Percentiles rank a stretch among this genome's conserved stretches.
phyloP scores from a whole-genome alignment of 1,284 basidiomycete genomes.

The Vanrija sp. region DNA sequence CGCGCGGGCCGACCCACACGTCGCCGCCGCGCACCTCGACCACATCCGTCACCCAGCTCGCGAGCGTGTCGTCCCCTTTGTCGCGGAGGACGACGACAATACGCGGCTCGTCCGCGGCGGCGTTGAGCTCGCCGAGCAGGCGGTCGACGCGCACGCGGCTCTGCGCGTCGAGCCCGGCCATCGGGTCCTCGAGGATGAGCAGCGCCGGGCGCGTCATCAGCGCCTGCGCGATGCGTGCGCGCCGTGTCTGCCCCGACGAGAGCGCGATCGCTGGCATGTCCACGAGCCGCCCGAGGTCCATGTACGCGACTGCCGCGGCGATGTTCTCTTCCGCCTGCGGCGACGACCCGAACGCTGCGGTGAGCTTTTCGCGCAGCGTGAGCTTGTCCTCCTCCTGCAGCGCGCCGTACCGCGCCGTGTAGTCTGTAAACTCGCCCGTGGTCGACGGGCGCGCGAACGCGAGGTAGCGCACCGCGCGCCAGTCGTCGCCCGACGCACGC shows the following conservation, averaged over 20 bases:
- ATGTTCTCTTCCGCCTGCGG: conserved; percentile 52
- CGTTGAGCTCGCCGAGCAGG: conserved; percentile 43
- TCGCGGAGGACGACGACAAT: conserved; percentile 75
- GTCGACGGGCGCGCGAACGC: conserved; percentile 67
- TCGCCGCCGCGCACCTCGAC: conserved; percentile 57
- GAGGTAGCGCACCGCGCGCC: conserved; percentile 59
- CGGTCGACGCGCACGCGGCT: conserved; percentile 40
- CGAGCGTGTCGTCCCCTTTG: conserved; percentile 66
- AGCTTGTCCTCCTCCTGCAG: conserved; percentile 75
- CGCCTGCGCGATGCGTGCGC: conserved; percentile 77
- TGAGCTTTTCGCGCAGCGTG: conserved; percentile 19
- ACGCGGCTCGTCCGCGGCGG: conserved; percentile 35
- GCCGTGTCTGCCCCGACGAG: conserved; percentile 86
- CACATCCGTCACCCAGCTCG: conserved; percentile 76
- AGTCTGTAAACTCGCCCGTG: conserved; percentile 80
- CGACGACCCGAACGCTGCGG: conserved; percentile 25
- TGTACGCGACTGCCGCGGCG: conserved; percentile 50
- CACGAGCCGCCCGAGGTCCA: conserved; percentile 62
- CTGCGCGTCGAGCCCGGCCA: conserved; percentile 45
- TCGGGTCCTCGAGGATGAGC: conserved; percentile 77
- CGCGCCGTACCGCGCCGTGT: conserved; percentile 81
- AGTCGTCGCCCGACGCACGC: background rate
- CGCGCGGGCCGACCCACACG: conserved; percentile 54
- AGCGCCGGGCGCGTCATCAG: conserved; percentile 67
- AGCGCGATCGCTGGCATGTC: conserved; percentile 76